Evolutionary conservation across 805 yeast species (phyloP).

Genomic region (Myxozyma nipponensis): DNA sequence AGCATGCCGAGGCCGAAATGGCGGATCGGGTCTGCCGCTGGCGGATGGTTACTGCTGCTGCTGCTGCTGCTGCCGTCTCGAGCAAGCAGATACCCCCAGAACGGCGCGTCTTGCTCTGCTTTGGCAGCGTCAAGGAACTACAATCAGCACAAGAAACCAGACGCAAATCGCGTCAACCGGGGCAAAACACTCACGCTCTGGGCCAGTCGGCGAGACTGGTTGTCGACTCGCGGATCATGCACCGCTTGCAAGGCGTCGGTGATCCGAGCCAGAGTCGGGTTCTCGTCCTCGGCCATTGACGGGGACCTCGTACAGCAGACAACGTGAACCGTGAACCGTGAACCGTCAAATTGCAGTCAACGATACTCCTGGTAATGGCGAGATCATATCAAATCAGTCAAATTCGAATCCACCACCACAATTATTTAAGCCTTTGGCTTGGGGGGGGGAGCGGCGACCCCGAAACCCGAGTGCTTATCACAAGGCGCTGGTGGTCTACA

Average conservation of each 20-base stretch:
- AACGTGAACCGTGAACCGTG: background rate
- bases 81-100: conserved; percentile 78
- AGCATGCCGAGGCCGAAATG: conserved; percentile 85
- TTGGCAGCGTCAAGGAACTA: conserved; percentile 72
- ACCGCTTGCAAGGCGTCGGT: conserved; percentile 71
- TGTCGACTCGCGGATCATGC: conserved; percentile 57
- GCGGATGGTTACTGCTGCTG: background rate
- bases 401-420: too few relatives aligned
- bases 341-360: background rate
- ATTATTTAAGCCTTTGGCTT: background rate
- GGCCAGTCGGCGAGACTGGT: conserved; percentile 47
- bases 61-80: background rate
- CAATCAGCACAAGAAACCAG: background rate
- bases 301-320: background rate
- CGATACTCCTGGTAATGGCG: background rate
- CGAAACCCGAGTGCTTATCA: background rate
- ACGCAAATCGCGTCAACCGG: background rate
- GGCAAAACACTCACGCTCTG: conserved; percentile 44
- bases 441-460: background rate
- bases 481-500: background rate
- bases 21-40: conserved; percentile 58
- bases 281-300: conserved; percentile 1
- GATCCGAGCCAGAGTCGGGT: conserved; percentile 54
- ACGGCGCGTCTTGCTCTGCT: conserved; percentile 76
- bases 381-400: background rate